Base-by-base conservation (phyloP, 2,329 filamentous ascomycete genomes). In the Dothideomycetes sp. region DNA sequence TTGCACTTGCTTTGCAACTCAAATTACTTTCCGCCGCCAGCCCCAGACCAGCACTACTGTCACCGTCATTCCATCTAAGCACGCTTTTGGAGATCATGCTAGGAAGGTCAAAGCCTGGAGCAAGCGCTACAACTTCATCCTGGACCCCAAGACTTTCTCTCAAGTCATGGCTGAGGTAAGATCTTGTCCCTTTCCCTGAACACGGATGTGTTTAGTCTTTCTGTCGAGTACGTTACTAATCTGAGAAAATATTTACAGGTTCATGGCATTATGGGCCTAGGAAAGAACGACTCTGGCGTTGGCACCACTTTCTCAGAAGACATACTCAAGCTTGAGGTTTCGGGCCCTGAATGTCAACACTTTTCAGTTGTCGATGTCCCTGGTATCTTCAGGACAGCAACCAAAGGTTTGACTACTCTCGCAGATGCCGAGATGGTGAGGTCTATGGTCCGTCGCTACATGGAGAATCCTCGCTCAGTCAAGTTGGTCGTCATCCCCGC, bases 1-100 rank as follows among this genome's bases (percentile, higher is more conserved):
- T 0, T 77, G 73, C 50, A 78, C 75, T 0, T 62, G 70, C 1
- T 47, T 47, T 16, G 43, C 45, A 4, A 47, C 45, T n/a, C 23
- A 47, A 17, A 43, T 47, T 16, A 43, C 35, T 4, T 38, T 47
- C 13, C 45, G 44, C 13, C 31, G 44, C 3, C 24, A 41, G 7
- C 17, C 19, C 9, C n/a, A 16, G 0, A 33, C 45, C 4, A 44
- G 45, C 7, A 50, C 56, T 23, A 36, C 35, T 5, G 50, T 49
- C 10, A 50, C 41, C 17, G 56, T 59, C 41, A 53, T 57, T 12
- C 52, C 54, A 12, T 50, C 54, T 32, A 38, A 54, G 37, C 15
- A 41, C 25, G 56, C 55, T 3, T 24, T 51, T 0, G 20, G 46
- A 10, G 47, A 56, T 1, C 57, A 57, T 33, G 49, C 53, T 2